Evolutionary conservation across 352 stramenopile species (phyloP).

Genomic region (Phytophthora syringae): DNA sequence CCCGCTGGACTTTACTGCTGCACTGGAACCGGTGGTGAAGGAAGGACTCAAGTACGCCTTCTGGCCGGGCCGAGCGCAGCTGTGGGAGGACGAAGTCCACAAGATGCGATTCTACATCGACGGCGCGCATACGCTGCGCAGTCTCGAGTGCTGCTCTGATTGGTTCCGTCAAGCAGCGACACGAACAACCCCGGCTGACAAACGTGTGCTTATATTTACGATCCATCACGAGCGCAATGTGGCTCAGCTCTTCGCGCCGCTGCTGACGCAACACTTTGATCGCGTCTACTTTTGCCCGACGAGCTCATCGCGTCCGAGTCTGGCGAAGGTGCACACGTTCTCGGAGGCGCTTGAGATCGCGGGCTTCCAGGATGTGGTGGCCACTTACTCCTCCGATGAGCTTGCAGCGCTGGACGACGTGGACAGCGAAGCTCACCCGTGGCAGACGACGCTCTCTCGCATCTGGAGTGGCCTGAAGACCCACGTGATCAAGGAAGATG

Average conservation of each 20-base stretch:
- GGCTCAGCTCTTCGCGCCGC: slow-evolving; percentile 61
- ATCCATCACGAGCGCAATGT: slow-evolving; percentile 89
- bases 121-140: slow-evolving; percentile 87
- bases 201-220: slow-evolving; percentile 76
- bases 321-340: slow-evolving; percentile 74
- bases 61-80: slow-evolving; percentile 83
- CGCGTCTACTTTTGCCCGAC: slow-evolving; percentile 83
- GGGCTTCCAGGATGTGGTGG: slow-evolving; percentile 43
- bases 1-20: slow-evolving; percentile 30
- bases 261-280: slow-evolving; percentile 70
- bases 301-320: slow-evolving; percentile 61
- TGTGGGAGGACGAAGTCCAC: slow-evolving; percentile 51
- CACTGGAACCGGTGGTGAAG: slow-evolving; percentile 55
- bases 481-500: slow-evolving; percentile 39
- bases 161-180: slow-evolving; percentile 65
- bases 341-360: slow-evolving; percentile 62
- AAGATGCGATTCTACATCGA: slow-evolving; percentile 81
- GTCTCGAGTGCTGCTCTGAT: slow-evolving; percentile 70
- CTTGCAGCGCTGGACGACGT: slow-evolving; percentile 52
- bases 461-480: slow-evolving; percentile 62
- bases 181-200: slow-evolving; percentile 18
- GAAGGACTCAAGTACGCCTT: slow-evolving; percentile 65
- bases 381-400: slow-evolving; percentile 51
- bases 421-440: slow-evolving; percentile 47
- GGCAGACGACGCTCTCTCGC: slow-evolving; percentile 63